Evolutionary conservation across 2,329 filamentous ascomycete genomes (phyloP).

Genomic region (Epicoccum sorghinum): DNA sequence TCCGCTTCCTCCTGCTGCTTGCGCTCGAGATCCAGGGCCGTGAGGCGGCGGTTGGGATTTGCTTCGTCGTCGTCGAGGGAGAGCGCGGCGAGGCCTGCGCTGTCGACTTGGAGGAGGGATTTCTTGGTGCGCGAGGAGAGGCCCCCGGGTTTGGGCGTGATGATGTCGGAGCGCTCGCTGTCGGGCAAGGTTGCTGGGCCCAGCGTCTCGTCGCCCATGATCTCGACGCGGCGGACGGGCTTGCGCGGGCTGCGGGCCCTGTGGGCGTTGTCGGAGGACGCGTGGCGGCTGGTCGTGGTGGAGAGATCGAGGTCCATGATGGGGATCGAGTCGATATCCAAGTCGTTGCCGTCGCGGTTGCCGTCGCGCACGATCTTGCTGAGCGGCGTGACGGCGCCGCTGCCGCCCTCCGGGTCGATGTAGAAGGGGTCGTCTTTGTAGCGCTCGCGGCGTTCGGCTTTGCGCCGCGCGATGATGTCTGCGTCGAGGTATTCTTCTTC

Average conservation of each 20-base stretch:
- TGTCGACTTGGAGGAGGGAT: conserved; percentile 81
- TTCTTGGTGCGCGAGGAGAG: conserved; percentile 59
- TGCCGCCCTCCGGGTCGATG: conserved; percentile 65
- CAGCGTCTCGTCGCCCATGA: conserved; percentile 56
- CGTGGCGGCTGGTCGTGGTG: conserved; percentile 15
- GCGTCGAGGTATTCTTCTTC: conserved; percentile 67
- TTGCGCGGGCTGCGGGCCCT: conserved; percentile 38
- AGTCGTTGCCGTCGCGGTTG: conserved; percentile 70
- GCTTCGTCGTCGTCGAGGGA: conserved; percentile 65
- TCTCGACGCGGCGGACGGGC: conserved; percentile 49
- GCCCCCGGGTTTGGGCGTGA: conserved; percentile 31
- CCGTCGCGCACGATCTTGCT: conserved; percentile 72
- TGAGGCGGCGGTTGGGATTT: conserved; percentile 29
- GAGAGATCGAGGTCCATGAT: conserved; percentile 90
- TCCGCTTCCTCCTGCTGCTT: conserved; percentile 81
- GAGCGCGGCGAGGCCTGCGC: conserved; percentile 76
- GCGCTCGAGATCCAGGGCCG: conserved; percentile 65
- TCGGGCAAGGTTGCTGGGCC: conserved; percentile 42
- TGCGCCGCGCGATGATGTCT: conserved; percentile 75
- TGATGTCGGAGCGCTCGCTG: conserved; percentile 38
- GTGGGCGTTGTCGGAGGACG: conserved; percentile 24
- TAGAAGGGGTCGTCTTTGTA: conserved; percentile 97
- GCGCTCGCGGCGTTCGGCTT: conserved; percentile 77
- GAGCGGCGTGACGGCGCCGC: conserved; percentile 74
- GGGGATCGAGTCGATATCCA: conserved; percentile 94